These are phyloP conservation scores for Carallia pectinifolia DNA, from an alignment of 345 rosid species.

Conservation along the genomic window DNA sequence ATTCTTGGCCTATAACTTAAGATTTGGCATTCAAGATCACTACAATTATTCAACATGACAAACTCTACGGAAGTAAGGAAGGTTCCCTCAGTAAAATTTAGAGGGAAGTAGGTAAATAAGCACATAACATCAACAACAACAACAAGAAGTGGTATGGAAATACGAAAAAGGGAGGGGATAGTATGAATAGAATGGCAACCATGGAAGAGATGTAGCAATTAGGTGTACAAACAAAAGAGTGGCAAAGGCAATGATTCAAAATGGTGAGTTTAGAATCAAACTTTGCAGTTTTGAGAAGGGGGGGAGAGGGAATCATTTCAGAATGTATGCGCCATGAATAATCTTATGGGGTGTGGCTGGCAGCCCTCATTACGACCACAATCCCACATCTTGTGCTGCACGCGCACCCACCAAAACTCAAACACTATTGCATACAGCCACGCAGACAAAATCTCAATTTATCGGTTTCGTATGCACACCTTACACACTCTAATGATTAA, in stretches of 20 bases:
- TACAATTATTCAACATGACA: conserved; percentile 23
- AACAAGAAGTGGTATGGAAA: not conserved
- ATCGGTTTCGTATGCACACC: too few species aligned
- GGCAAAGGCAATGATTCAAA: conserved; percentile 31
- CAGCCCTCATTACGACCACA: conserved; percentile 51
- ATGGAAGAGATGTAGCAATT: too few species aligned
- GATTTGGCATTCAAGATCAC: conserved; percentile 25
- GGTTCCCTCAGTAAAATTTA: too few species aligned
- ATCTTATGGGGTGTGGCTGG: conserved; percentile 12
- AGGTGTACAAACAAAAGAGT: not conserved
- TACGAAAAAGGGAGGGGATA: not conserved
- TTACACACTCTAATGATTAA: too few species aligned
- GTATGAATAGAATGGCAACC: not conserved
- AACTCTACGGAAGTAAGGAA: conserved; percentile 6
- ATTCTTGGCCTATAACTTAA: conserved; percentile 41
- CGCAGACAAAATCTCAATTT: conserved; percentile 8
- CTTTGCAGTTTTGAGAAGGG: conserved; percentile 13
- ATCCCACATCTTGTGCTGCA: conserved; percentile 56
- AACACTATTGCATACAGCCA: conserved; percentile 14
- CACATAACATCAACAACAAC: not conserved
- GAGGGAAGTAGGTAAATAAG: not conserved
- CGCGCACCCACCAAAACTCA: conserved; percentile 71
- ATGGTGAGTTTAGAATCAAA: conserved; percentile 36
- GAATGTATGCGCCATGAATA: conserved; percentile 29
- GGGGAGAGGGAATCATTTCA: conserved; percentile 18